Evolutionary conservation across 306 rosid genomes (phyloP).

Genomic region (Albizia julibrissin): DNA sequence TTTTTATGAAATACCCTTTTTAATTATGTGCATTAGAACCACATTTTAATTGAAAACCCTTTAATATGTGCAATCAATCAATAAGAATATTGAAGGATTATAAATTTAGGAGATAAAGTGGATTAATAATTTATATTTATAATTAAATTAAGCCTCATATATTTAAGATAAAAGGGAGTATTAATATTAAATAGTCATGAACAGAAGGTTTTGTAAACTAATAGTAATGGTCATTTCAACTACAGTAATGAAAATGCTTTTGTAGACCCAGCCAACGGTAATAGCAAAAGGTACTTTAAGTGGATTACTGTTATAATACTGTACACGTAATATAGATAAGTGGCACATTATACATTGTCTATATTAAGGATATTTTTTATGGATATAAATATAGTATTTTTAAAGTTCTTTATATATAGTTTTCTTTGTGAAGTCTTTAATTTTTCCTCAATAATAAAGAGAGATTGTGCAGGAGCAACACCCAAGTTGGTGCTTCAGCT

Average conservation of each 20-base stretch:
- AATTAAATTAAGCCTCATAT: too few relatives aligned
- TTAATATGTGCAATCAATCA: too few relatives aligned
- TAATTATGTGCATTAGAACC: too few relatives aligned
- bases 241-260: background rate
- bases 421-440: background rate
- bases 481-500: conserved; percentile 73
- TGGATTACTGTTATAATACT: background rate
- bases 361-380: background rate
- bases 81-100: too few relatives aligned
- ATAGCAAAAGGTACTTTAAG: background rate
- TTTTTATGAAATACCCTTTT: too few relatives aligned
- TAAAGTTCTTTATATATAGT: background rate
- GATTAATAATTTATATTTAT: too few relatives aligned
- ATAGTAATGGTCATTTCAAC: background rate
- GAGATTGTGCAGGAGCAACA: conserved; percentile 60
- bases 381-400: background rate
- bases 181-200: background rate
- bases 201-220: background rate
- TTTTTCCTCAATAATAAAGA: background rate
- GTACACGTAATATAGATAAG: background rate
- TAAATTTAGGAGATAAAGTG: too few relatives aligned
- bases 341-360: background rate
- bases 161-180: too few relatives aligned
- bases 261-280: background rate
- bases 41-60: too few relatives aligned